Base-by-base conservation (phyloP, 495 filamentous ascomycete genomes). In the Xylaria sp. region DNA sequence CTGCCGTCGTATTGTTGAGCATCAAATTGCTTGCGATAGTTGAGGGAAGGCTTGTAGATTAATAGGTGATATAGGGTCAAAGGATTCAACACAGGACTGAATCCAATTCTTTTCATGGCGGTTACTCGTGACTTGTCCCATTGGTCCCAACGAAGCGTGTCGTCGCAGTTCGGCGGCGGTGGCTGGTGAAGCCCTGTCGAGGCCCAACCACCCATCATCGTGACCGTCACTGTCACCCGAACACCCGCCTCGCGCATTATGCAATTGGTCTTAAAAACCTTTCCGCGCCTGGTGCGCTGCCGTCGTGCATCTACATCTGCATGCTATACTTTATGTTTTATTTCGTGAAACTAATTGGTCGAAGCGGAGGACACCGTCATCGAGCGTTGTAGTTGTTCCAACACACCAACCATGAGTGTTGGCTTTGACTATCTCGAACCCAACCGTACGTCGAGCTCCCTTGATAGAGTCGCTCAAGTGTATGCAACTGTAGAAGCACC, bases 371-470 rank as follows among this genome's bases (percentile, higher is more conserved):
- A 66, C 37, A 33, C 26, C 8, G 24, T 29, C 61, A 43, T 61
- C 29, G 37, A 46, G 21, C 24, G 24, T 43, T 19, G 11, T 40
- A 26, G 46, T 29, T 35, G 62, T 26, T 64, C 63, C 50, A 66
- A 57, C 69, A 40, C 40, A 50, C 50, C 61, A 29, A 74, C 68
- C 67, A 55, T 76, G 73, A 74, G 63, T 72, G 53, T 53, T 37
- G 70, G 53, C 69, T 74, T 69, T 31, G 73, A 77, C 17, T 50
- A 77, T 78, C 75, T 76, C 73, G 73, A 79, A 70, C 76, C 67
- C 43, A 67, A 58, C 50, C 74, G 77, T 78, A 78, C 61, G 76
- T 76, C 61, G 46, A 65, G 7, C 68, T 62, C 63, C 57, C 52
- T 44, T 48, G 0, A 35, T n/a, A n/a, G 29, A 31, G 15, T 15